phyloP scores from a whole-genome alignment of 768 basidiomycete species.

The Postia placenta region DNA sequence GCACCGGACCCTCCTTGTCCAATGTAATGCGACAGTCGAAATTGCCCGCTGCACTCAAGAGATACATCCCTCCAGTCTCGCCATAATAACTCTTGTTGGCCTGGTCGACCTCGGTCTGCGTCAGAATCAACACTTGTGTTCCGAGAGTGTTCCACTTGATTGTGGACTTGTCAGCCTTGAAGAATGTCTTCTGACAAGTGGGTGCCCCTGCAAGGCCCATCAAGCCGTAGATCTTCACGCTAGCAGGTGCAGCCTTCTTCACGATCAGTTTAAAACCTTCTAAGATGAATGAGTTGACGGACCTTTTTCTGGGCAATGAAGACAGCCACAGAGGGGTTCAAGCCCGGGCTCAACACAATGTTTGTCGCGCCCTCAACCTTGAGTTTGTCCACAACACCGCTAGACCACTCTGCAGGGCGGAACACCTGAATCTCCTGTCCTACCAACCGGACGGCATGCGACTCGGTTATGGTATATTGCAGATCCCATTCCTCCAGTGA shows the following conservation, averaged over 20 bases:
- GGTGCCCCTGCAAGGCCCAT: conserved; percentile 55
- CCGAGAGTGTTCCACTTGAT: conserved; percentile 98
- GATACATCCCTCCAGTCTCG: conserved; percentile 84
- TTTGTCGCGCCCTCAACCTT: conserved; percentile 78
- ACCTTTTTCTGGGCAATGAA: conserved; percentile 95
- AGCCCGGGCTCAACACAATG: conserved; percentile 73
- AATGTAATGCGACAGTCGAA: conserved; percentile 86
- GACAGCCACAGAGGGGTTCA: conserved; percentile 84
- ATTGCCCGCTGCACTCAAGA: conserved; percentile 87
- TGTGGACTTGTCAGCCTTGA: conserved; percentile 87
- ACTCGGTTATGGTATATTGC: conserved; percentile 87
- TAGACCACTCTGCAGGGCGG: conserved; percentile 72
- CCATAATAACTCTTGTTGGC: conserved; percentile 98
- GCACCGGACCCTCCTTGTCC: conserved; percentile 97
- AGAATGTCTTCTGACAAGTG: conserved; percentile 87
- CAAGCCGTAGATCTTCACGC: conserved; percentile 79
- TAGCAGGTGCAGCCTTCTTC: conserved; percentile 76
- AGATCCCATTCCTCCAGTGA: conserved; percentile 87
- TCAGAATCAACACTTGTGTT: conserved; percentile 85
- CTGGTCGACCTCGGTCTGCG: conserved; percentile 95
- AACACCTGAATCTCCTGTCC: conserved; percentile 80
- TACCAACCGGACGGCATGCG: conserved; percentile 77
- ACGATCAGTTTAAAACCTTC: not conserved
- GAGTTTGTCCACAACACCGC: conserved; percentile 76
- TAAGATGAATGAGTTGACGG: conserved; percentile 10